Conservation (phyloP, 495 filamentous ascomycete genomes). For the Penicillium macrosclerotiorum region DNA sequence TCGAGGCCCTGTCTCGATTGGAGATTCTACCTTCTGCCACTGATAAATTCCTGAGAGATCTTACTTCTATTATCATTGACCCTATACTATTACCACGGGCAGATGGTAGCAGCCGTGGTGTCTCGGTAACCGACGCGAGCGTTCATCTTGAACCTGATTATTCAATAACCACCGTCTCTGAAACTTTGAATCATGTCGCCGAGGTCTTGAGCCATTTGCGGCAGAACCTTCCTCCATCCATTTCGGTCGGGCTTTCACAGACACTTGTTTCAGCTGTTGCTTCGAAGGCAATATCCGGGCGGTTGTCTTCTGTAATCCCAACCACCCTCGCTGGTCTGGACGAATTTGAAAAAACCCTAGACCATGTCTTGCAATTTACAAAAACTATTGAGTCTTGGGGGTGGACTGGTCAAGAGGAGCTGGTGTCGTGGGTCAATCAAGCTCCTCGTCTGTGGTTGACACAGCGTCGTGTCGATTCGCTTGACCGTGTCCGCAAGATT, state of each 20-base stretch:
- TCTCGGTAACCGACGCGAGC: constrained; percentile 28
- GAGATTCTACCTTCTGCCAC: constrained; percentile 32
- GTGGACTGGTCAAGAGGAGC: constrained; percentile 65
- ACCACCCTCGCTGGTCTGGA: constrained; percentile 64
- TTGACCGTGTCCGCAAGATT: constrained; percentile 69
- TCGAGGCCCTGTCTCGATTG: constrained; percentile 32
- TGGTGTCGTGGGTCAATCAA: constrained; percentile 77
- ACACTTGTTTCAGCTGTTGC: constrained; percentile 65
- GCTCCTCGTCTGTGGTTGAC: constrained; percentile 81
- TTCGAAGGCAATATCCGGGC: constrained; percentile 62
- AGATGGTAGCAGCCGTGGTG: constrained; percentile 26
- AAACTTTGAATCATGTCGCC: constrained; percentile 49
- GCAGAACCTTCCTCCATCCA: constrained; percentile 59
- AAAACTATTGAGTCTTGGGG: constrained; percentile 56
- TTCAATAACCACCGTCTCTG: constrained; percentile 26
- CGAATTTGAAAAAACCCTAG: constrained; percentile 64
- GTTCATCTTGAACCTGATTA: constrained; percentile 30
- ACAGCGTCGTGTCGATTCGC: constrained; percentile 73
- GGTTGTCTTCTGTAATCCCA: constrained; percentile 76
- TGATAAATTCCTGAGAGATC: constrained; percentile 35
- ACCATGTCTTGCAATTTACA: constrained; percentile 60
- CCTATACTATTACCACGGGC: constrained; percentile 30
- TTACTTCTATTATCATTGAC: constrained; percentile 31
- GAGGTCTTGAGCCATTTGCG: constrained; percentile 64
- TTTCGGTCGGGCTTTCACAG: constrained; percentile 60